Percentiles rank a stretch among this genome's conserved stretches.
These are phyloP conservation scores for Chara braunii DNA, from an alignment of 139 green algal genomes.

Conservation along the genomic window DNA sequence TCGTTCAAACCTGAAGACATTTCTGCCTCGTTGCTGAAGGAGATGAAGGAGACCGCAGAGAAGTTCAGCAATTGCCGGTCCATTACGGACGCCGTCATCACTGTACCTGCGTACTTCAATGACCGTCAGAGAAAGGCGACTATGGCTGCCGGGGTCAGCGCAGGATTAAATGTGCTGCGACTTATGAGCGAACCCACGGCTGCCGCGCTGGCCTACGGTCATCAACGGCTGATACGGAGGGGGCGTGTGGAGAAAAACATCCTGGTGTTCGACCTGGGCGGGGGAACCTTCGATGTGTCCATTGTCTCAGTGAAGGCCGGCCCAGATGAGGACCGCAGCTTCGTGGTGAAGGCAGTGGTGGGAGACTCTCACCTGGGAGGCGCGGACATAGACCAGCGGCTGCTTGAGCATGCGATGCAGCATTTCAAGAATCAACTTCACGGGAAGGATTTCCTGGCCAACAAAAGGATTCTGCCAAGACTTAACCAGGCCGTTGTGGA, in stretches of 20 bases:
- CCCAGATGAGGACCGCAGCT: too few relatives aligned
- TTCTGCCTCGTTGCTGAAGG: slow-evolving; percentile 87
- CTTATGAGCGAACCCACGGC: slow-evolving; percentile 98
- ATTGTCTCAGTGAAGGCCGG: slow-evolving; percentile 40
- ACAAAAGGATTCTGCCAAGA: too few relatives aligned
- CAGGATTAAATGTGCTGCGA: slow-evolving; percentile 83
- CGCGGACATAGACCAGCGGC: too few relatives aligned
- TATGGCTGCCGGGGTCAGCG: slow-evolving; percentile 88
- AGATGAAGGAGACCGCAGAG: slow-evolving; percentile 83
- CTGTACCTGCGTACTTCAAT: slow-evolving; percentile 96
- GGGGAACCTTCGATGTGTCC: slow-evolving; percentile 43
- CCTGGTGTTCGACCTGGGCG: slow-evolving; percentile 33
- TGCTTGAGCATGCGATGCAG: too few relatives aligned
- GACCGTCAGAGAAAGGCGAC: slow-evolving; percentile 91
- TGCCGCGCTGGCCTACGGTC: slow-evolving; percentile 85
- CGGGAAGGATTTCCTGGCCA: too few relatives aligned
- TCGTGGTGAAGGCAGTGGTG: too few relatives aligned
- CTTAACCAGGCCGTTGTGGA: too few relatives aligned
- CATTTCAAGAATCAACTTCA: too few relatives aligned
- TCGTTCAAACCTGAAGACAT: slow-evolving; percentile 97
- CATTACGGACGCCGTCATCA: slow-evolving; percentile 74
- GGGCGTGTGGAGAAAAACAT: slow-evolving; percentile 29
- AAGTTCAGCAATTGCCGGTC: slow-evolving; percentile 66
- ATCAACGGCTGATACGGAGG: slow-evolving; percentile 15
- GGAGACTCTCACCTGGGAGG: too few relatives aligned